These are phyloP conservation scores for Arachis stenosperma DNA, from an alignment of 306 rosid species.

Conservation along the genomic window DNA sequence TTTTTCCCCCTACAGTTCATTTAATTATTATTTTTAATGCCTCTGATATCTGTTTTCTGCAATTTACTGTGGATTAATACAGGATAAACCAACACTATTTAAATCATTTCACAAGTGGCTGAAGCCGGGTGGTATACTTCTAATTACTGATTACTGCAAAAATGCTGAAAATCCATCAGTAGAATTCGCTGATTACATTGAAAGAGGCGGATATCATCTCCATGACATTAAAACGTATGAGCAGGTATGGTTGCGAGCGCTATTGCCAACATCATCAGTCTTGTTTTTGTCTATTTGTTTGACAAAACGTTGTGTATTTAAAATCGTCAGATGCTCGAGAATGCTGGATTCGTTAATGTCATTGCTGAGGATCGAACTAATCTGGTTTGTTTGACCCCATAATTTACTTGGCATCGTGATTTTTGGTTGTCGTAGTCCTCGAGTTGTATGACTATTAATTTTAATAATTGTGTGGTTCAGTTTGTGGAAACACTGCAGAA, in stretches of 20 bases:
- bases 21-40: not conserved
- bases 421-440: conserved; percentile 1
- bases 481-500: conserved; percentile 62
- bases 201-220: conserved; percentile 82
- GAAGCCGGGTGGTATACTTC: conserved; percentile 93
- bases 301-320: conserved; percentile 10
- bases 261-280: conserved; percentile 5
- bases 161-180: conserved; percentile 65
- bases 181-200: conserved; percentile 72
- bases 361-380: conserved; percentile 76
- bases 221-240: conserved; percentile 65
- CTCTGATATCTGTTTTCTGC: conserved; percentile 4
- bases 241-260: conserved; percentile 54
- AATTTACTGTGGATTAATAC: conserved; percentile 31
- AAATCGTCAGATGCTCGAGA: conserved; percentile 71
- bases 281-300: conserved; percentile 32
- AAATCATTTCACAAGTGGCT: conserved; percentile 83
- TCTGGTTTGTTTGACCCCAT: conserved; percentile 56
- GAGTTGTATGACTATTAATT: conserved; percentile 29
- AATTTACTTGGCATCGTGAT: not conserved
- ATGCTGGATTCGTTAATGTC: conserved; percentile 81
- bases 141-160: conserved; percentile 86
- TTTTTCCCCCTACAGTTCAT: not conserved
- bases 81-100: conserved; percentile 85
- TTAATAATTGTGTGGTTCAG: conserved; percentile 47